phyloP scores from a whole-genome alignment of 1,284 basidiomycete species.

The Ceratobasidium sp. region DNA sequence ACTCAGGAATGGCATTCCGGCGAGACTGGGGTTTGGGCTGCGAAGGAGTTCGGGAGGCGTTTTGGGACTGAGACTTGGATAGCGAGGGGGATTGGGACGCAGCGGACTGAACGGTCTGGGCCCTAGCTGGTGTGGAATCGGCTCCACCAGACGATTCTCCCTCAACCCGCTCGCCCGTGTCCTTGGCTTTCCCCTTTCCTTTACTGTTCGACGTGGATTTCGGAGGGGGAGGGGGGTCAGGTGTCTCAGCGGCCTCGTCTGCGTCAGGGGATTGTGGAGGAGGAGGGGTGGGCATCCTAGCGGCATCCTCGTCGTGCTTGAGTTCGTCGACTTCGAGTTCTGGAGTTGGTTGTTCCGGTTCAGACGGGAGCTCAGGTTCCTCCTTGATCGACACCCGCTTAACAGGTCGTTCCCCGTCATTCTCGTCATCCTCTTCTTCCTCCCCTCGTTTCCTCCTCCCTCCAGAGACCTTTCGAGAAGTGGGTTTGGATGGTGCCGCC shows the following conservation, averaged over 20 bases:
- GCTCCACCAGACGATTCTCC: neutral
- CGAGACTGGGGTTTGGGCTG: slow-evolving; percentile 33
- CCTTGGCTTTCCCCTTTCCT: neutral
- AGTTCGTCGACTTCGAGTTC: slow-evolving; percentile 15
- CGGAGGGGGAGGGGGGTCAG: slow-evolving; percentile 1
- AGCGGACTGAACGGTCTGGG: neutral
- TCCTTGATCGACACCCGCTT: slow-evolving; percentile 34
- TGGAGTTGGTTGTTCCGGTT: slow-evolving; percentile 1
- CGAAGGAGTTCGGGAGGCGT: neutral
- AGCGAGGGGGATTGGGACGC: slow-evolving; percentile 1
- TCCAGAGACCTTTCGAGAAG: slow-evolving; percentile 31
- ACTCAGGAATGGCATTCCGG: slow-evolving; percentile 28
- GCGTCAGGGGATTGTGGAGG: neutral
- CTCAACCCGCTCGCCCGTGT: neutral
- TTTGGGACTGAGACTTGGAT: slow-evolving; percentile 12
- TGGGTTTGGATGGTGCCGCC: slow-evolving; percentile 9
- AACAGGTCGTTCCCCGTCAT: slow-evolving; percentile 25
- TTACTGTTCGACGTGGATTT: slow-evolving; percentile 1
- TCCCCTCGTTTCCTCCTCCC: slow-evolving; percentile 40
- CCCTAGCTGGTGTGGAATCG: neutral
- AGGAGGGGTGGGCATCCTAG: slow-evolving; percentile 11
- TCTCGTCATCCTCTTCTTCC: slow-evolving; percentile 32
- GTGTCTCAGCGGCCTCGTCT: slow-evolving; percentile 3
- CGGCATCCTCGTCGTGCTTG: slow-evolving; percentile 30
- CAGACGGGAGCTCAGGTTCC: slow-evolving; percentile 27